Percentiles rank a stretch among this genome's conserved stretches.
phyloP scores from a whole-genome alignment of 2,329 filamentous ascomycete species.

The Colletotrichum sansevieriae region DNA sequence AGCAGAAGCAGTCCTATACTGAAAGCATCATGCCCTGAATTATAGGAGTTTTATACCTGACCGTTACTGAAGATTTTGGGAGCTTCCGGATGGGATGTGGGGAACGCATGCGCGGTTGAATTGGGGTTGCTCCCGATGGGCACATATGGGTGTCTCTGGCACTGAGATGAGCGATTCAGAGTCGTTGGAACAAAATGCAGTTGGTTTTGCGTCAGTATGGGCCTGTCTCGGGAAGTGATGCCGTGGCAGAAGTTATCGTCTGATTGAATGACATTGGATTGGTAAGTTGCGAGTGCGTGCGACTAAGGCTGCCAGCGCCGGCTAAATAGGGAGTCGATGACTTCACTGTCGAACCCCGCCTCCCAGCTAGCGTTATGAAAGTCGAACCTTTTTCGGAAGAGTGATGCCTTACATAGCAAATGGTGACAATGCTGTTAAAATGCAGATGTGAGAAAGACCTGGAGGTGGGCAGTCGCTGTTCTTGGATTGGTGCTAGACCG shows the following conservation, averaged over 20 bases:
- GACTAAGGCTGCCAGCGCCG: conserved; percentile 7
- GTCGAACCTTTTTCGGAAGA: too few relatives aligned
- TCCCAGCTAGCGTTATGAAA: background rate
- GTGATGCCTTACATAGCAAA: too few relatives aligned
- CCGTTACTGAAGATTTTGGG: background rate
- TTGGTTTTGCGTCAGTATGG: background rate
- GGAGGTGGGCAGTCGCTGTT: too few relatives aligned
- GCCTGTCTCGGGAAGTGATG: background rate
- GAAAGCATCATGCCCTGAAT: background rate
- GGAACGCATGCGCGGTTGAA: conserved; percentile 4
- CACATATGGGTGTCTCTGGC: too few relatives aligned
- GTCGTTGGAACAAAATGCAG: background rate
- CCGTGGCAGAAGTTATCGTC: background rate
- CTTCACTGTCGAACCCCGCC: background rate
- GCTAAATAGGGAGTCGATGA: conserved; percentile 4
- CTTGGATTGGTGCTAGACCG: conserved; percentile 21
- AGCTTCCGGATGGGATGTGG: conserved; percentile 19
- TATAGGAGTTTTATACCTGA: background rate
- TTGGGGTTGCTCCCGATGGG: conserved; percentile 1
- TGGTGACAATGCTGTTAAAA: too few relatives aligned
- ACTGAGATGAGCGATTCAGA: background rate
- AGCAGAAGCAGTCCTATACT: too few relatives aligned
- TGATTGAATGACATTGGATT: background rate
- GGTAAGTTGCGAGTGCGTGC: background rate
- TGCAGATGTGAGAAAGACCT: too few relatives aligned